Conservation (phyloP, 805 yeast genomes). For the Isabelozyma rhagii region DNA sequence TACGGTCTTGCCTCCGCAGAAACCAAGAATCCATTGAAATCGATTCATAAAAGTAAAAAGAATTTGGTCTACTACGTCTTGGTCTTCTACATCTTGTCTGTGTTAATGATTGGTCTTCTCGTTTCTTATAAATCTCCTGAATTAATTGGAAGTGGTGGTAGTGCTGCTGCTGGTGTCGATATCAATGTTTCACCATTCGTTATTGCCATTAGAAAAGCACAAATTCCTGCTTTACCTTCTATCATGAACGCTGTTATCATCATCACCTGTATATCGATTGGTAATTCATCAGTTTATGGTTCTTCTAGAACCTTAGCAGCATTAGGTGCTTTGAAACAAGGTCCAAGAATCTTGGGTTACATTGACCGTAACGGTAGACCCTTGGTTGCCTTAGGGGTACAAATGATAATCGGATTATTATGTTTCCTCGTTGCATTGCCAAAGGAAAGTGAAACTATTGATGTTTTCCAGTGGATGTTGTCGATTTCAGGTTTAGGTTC, state of each 20-base stretch:
- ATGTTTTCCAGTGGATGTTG: constrained; percentile 30
- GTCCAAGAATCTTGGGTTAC: constrained; percentile 23
- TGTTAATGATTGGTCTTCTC: constrained; percentile 54
- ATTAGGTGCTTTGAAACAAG: constrained; percentile 28
- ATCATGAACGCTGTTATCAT: constrained; percentile 32
- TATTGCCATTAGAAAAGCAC: constrained; percentile 31
- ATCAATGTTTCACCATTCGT: constrained; percentile 36
- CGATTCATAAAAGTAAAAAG: constrained; percentile 62
- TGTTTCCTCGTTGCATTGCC: constrained; percentile 27
- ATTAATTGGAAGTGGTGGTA: constrained; percentile 13
- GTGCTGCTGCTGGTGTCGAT: constrained; percentile 15
- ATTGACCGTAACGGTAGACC: constrained; percentile 31
- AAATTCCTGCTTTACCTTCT: constrained; percentile 28
- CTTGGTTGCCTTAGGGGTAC: constrained; percentile 21
- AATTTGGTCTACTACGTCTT: constrained; percentile 65
- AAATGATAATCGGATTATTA: constrained; percentile 23
- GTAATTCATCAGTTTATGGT: constrained; percentile 35
- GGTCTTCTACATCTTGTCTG: constrained; percentile 53
- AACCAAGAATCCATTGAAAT: constrained; percentile 56
- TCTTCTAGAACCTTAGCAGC: constrained; percentile 30
- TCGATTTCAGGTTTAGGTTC: constrained; percentile 28
- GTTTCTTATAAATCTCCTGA: constrained; percentile 32
- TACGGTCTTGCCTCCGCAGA: constrained; percentile 68
- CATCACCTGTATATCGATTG: constrained; percentile 30
- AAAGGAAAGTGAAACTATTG: constrained; percentile 14